Evolutionary conservation across 2,329 filamentous ascomycete genomes (phyloP).

Genomic region (Xylaria sp.): DNA sequence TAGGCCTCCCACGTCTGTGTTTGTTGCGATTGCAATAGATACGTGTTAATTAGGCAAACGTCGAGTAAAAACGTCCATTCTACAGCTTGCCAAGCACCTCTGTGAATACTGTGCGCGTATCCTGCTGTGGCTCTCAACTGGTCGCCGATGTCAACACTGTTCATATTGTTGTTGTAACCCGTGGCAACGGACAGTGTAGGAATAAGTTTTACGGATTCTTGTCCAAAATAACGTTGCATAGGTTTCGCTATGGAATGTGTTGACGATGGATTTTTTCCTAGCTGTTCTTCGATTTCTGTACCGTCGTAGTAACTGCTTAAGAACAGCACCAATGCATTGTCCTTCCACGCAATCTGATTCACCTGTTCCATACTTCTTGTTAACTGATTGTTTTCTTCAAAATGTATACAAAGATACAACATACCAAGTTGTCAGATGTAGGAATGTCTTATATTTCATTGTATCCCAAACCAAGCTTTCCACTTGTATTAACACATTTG

Average conservation of each 20-base stretch:
- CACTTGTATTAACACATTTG: too few relatives aligned
- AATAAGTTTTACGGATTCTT: background rate
- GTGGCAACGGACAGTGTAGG: background rate
- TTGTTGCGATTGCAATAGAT: too few relatives aligned
- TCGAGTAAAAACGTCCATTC: too few relatives aligned
- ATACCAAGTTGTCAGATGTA: background rate
- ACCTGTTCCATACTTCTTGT: background rate
- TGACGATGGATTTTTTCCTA: background rate
- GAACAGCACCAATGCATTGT: background rate
- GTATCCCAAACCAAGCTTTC: background rate
- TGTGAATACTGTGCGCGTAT: background rate
- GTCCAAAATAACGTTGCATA: background rate
- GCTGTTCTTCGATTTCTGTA: background rate
- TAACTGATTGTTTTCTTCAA: too few relatives aligned
- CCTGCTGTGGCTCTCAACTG: background rate
- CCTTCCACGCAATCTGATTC: background rate
- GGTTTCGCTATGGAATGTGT: background rate
- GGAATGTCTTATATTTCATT: background rate
- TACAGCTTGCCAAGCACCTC: too few relatives aligned
- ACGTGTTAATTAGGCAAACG: too few relatives aligned
- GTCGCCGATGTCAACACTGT: background rate
- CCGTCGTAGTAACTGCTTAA: background rate
- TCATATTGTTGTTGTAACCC: background rate
- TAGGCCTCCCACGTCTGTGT: too few relatives aligned
- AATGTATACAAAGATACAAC: too few relatives aligned